These are phyloP conservation scores for Hypoxylon sp. DNA, from an alignment of 2,329 filamentous ascomycete genomes.

Conservation along the genomic window DNA sequence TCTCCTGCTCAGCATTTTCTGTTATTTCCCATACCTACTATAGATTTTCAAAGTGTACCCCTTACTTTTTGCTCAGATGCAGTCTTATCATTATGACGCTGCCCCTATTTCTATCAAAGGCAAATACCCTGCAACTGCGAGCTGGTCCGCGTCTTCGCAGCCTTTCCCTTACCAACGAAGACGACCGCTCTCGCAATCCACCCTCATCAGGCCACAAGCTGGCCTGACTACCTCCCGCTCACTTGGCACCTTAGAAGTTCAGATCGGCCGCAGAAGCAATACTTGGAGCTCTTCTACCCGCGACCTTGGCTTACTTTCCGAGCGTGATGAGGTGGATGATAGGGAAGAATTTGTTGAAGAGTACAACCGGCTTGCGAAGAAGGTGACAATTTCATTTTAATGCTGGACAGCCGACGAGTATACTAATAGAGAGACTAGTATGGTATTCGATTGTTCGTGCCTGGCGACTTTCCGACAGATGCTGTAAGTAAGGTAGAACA, in stretches of 20 bases:
- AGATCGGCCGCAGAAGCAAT: conserved; percentile 56
- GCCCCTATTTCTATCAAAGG: conserved; percentile 44
- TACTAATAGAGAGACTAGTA: conserved; percentile 59
- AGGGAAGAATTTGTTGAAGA: conserved; percentile 65
- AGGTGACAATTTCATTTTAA: conserved; percentile 57
- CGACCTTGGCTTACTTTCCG: conserved; percentile 61
- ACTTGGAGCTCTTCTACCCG: conserved; percentile 70
- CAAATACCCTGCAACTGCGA: conserved; percentile 42
- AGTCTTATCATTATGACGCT: conserved; percentile 49
- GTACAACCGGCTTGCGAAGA: conserved; percentile 72
- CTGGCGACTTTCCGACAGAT: conserved; percentile 46
- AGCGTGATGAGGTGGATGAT: conserved; percentile 64
- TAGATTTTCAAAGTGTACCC: conserved; percentile 14
- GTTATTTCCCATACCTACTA: conserved; percentile 10
- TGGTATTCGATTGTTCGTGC: conserved; percentile 59
- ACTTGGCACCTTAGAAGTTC: conserved; percentile 36
- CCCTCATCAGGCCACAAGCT: conserved; percentile 40
- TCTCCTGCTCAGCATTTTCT: conserved; percentile 13
- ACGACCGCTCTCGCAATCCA: conserved; percentile 38
- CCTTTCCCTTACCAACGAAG: conserved; percentile 32
- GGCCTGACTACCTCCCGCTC: conserved; percentile 27
- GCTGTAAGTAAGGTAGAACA: conserved; percentile 40
- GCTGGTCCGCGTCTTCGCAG: conserved; percentile 37
- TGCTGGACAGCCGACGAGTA: neutral
- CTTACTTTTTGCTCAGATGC: conserved; percentile 48